Base-by-base conservation (phyloP, 352 stramenopile genomes). In the Phytophthora citricola region DNA sequence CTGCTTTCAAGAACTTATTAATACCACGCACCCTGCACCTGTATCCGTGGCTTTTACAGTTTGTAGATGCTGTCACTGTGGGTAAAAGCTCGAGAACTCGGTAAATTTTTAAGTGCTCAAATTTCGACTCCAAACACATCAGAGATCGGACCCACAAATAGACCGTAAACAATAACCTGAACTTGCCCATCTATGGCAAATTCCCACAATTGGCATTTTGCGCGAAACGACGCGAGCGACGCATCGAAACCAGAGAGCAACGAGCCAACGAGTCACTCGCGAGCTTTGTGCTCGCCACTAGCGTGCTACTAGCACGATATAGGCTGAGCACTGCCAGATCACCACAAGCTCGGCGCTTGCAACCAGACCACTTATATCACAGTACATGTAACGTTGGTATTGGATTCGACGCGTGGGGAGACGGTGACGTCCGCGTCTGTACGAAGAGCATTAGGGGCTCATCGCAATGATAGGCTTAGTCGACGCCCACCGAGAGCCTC, bases 221-320 rank as follows among this genome's bases (percentile, higher is more conserved):
- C 22, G 38, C 52, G 39, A 59, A 59, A 50, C 52, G 36, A 59
- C 38, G 26, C 39, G 49, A 45, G 38, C 53, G 53, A 50, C 5
- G 40, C 53, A 60, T 60, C 40, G 53, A 51, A 60, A 44, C 27
- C 6, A 45, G 17, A 58, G 50, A 58, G 50, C 49, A 59, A 60
- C 31, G 9, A 36, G 31, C 6, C 40, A 50, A 52, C 34, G 14
- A 20, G 50, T 58, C 15, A 50, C 51, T 44, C n/a, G n/a, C 39
- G 17, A 57, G 36, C 43, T 17, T 29, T 47, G 36, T 49, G 24
- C 36, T 58, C 22, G 7, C 50, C 34, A 24, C 31, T 26, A 36
- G n/a, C 31, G 31, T 36, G 31, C 7, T 55, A 20, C 17, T 20
- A 20, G 17, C 17, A 20, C 17, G 17, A 20, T 20, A 20, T 20